These are phyloP conservation scores for Lachancea sp. DNA, from an alignment of 805 yeast genomes.

Conservation along the genomic window DNA sequence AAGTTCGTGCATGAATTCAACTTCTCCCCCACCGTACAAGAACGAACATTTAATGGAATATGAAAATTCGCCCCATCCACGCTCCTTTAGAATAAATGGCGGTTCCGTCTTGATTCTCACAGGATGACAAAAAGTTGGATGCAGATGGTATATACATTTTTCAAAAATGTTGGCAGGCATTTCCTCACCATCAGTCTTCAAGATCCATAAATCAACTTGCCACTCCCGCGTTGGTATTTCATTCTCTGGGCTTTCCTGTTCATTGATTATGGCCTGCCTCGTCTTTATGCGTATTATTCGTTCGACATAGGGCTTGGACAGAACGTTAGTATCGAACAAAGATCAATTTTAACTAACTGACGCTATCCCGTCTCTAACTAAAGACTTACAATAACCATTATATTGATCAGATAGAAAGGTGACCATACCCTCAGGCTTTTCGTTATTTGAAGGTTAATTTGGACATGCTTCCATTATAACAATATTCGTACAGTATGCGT, in stretches of 20 bases:
- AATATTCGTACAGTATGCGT: too few relatives aligned
- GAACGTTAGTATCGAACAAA: constrained; percentile 2
- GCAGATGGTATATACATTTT: constrained; percentile 80
- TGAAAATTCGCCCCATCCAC: constrained; percentile 98
- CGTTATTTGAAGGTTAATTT: too few relatives aligned
- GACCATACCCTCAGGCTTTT: too few relatives aligned
- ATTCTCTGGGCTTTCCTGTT: constrained; percentile 63
- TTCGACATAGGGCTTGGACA: constrained; percentile 39
- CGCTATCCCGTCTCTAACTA: not conserved
- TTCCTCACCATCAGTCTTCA: constrained; percentile 72
- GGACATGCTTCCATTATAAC: too few relatives aligned
- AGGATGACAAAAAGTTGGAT: constrained; percentile 88
- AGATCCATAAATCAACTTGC: constrained; percentile 66
- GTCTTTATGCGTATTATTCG: constrained; percentile 82
- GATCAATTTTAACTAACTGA: too few relatives aligned
- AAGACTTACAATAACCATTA: constrained; percentile 14
- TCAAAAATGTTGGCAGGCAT: constrained; percentile 78
- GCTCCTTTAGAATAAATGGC: constrained; percentile 79
- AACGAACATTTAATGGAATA: constrained; percentile 67
- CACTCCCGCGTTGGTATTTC: constrained; percentile 88
- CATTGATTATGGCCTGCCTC: constrained; percentile 69
- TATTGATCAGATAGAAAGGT: not conserved
- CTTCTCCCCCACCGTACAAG: constrained; percentile 76
- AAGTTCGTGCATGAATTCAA: constrained; percentile 70
- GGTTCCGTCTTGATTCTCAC: constrained; percentile 62